Base-by-base conservation (phyloP, 1,284 basidiomycete genomes). In the Trichosporon ovoides region DNA sequence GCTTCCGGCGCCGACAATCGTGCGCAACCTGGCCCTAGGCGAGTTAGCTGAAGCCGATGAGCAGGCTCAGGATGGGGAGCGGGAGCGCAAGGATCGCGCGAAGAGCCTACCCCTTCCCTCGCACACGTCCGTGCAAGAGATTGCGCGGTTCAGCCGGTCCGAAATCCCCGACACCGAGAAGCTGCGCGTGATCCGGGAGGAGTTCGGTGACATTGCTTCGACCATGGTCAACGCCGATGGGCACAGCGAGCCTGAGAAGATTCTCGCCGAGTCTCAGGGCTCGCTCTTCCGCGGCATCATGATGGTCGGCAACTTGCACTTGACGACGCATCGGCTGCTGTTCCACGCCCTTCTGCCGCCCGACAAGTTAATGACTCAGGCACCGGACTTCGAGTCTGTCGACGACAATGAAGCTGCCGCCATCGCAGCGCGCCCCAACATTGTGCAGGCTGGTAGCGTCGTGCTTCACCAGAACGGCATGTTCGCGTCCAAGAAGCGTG, bases 271-370 rank as follows among this genome's bases (percentile, higher is more conserved):
- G 66, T 74, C 78, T 4, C 83, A 85, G 66, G 84, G 75, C 2
- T 67, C 66, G 28, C 55, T 76, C 52, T 75, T 71, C 69, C 73
- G 70, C 70, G 81, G 82, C 53, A 80, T 84, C 22, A 75, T 81
- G 53, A 77, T 84, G 52, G 65, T 84, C 43, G 85, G 85, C n/a
- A 83, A 84, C 53, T 76, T 85, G 24, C 84, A 86, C 68, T 74
- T 87, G 20, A 87, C 85, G 0, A 84, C 83, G 2, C 84, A 87
- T 68, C 81, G 85, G 7, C 62, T 87, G 14, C 71, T 83, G 0
- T 87, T 87, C 68, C 85, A 87, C 65, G 85, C 85, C 1, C 82
- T 83, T 6, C 69, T 87, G 16, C 80, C 84, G 3, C 79, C 83
- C 1, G 79, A 81, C 13, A 33, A 49, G 7, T 46, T 43, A n/a